Conservation (phyloP, 805 yeast genomes). For the Ogataea allantospora region DNA sequence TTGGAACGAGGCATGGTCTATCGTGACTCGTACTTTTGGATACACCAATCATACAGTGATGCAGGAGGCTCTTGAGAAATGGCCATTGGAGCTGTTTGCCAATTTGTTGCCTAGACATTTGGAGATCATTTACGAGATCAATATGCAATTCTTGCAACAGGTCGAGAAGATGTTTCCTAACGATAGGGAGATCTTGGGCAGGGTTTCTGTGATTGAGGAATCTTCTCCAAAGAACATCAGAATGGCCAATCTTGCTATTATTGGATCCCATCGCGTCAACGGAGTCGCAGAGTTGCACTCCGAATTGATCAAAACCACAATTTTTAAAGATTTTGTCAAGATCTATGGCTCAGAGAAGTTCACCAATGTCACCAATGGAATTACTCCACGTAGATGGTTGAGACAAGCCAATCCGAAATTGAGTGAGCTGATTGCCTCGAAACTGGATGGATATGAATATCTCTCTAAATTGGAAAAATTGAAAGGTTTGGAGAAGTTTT, state of each 20-base stretch:
- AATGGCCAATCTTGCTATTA: constrained; percentile 88
- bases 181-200: constrained; percentile 59
- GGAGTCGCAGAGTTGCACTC: constrained; percentile 97
- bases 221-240: constrained; percentile 76
- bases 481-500: constrained; percentile 62
- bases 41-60: constrained; percentile 95
- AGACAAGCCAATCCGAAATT: constrained; percentile 87
- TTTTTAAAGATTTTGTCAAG: constrained; percentile 84
- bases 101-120: constrained; percentile 85
- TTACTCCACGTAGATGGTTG: constrained; percentile 96
- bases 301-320: constrained; percentile 83
- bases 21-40: constrained; percentile 78
- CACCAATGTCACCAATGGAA: constrained; percentile 91
- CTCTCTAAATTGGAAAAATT: constrained; percentile 66
- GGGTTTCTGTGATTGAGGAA: constrained; percentile 87
- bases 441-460: constrained; percentile 67
- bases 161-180: constrained; percentile 78
- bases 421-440: constrained; percentile 68
- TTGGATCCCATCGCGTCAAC: constrained; percentile 90
- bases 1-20: constrained; percentile 85
- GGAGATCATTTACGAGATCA: constrained; percentile 86
- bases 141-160: constrained; percentile 68
- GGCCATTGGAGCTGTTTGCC: constrained; percentile 85
- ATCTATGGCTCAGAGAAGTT: constrained; percentile 81
- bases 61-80: constrained; percentile 92